Conservation (phyloP, 1,284 basidiomycete genomes). For the Tilletia caries region DNA sequence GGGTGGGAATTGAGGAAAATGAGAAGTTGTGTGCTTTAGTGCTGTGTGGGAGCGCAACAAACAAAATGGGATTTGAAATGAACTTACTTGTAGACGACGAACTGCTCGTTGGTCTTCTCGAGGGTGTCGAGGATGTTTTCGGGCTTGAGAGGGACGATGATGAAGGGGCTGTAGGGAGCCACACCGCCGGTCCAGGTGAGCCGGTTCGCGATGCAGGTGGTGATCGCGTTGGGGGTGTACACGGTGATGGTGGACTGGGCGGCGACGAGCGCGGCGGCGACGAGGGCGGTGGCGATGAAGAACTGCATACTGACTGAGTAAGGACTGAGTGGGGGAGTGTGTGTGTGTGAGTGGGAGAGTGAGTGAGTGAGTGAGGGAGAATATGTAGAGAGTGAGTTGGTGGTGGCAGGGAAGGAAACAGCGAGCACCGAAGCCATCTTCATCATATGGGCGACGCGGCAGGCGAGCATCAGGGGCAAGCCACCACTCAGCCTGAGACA, state of each 20-base stretch:
- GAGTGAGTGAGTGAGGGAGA: background rate
- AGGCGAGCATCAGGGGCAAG: no score
- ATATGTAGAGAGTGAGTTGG: no score
- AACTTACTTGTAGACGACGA: background rate
- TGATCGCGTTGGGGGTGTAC: background rate
- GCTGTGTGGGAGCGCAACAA: background rate
- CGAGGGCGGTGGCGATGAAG: background rate
- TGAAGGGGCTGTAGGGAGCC: background rate
- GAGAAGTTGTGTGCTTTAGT: background rate
- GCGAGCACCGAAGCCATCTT: no score
- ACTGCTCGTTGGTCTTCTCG: background rate
- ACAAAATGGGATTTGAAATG: background rate
- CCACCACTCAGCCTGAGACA: no score
- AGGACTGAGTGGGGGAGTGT: background rate
- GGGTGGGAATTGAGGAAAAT: background rate
- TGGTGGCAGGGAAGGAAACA: no score
- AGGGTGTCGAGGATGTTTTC: background rate
- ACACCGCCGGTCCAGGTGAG: slow-evolving; percentile 6
- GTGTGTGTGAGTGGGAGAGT: background rate
- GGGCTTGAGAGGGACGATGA: slow-evolving; percentile 2
- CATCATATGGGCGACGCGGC: no score
- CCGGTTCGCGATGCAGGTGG: slow-evolving; percentile 2
- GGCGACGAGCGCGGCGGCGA: slow-evolving; percentile 11
- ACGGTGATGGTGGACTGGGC: background rate
- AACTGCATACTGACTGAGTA: background rate